Evolutionary conservation across 2,329 filamentous ascomycete species (phyloP).

Genomic region (Microsporum ferrugineum): DNA sequence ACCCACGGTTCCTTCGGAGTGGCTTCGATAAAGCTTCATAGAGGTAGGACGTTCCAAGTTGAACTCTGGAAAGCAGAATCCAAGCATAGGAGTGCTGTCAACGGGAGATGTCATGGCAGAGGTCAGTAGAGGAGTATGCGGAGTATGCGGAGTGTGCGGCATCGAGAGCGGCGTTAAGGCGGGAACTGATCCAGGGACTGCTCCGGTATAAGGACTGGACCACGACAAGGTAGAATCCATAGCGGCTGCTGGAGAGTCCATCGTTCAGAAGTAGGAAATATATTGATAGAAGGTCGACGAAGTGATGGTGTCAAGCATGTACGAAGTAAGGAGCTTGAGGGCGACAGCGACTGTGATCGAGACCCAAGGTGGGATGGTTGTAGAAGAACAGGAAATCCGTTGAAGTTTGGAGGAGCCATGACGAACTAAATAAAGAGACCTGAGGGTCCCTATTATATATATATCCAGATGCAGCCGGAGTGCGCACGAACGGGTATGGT

Average conservation of each 20-base stretch:
- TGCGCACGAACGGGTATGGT: slow-evolving; percentile 2
- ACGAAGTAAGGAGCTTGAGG: not conserved
- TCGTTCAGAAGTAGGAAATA: not conserved
- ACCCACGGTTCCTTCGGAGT: slow-evolving; percentile 1
- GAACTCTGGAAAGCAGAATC: not conserved
- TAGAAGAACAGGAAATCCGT: not conserved
- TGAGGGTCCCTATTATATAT: slow-evolving; percentile 4
- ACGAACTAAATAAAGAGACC: slow-evolving; percentile 4
- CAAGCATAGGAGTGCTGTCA: not conserved
- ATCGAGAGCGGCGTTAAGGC: not conserved
- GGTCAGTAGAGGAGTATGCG: slow-evolving; percentile 2
- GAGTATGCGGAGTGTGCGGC: not conserved
- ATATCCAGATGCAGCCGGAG: slow-evolving; percentile 1
- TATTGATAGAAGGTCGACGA: not conserved
- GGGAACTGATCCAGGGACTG: not conserved
- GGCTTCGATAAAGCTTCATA: slow-evolving; percentile 5
- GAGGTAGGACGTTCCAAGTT: not conserved
- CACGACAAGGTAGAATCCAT: not conserved
- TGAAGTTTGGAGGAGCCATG: slow-evolving; percentile 2
- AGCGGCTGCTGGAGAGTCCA: not conserved
- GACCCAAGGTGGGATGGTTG: not conserved
- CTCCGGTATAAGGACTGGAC: not conserved
- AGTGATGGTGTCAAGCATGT: not conserved
- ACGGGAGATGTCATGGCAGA: not conserved
- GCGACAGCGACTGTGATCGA: not conserved